Evolutionary conservation across 2,329 filamentous ascomycete species (phyloP).

Genomic region (Zasmidium cellare): DNA sequence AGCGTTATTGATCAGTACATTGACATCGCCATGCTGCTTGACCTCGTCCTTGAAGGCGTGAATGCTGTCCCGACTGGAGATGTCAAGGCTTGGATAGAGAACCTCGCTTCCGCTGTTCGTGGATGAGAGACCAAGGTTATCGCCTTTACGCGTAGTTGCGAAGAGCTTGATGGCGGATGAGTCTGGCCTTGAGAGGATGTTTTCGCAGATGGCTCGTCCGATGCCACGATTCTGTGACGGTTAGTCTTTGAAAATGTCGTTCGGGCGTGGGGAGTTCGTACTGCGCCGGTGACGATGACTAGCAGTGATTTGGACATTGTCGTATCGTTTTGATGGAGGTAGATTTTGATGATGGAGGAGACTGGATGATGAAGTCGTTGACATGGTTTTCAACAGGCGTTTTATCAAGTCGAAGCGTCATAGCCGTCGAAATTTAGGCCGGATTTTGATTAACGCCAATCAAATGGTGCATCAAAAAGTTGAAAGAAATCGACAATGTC

Average conservation of each 20-base stretch:
- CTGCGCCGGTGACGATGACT: constrained; percentile 37
- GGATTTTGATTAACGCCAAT: no score
- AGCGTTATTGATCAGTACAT: constrained; percentile 41
- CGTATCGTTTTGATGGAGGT: background rate
- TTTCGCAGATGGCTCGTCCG: constrained; percentile 36
- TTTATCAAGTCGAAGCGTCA: background rate
- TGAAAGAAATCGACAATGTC: background rate
- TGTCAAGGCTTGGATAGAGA: constrained; percentile 35
- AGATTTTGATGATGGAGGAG: no score
- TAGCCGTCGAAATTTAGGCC: background rate
- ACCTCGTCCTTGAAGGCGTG: constrained; percentile 29
- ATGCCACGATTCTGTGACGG: constrained; percentile 36
- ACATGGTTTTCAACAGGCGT: no score
- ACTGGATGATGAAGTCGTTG: no score
- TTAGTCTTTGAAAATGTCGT: constrained; percentile 1
- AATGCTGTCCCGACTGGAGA: constrained; percentile 29
- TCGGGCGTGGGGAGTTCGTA: constrained; percentile 14
- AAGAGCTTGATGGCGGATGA: constrained; percentile 30
- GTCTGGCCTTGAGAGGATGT: constrained; percentile 27
- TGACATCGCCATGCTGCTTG: constrained; percentile 26
- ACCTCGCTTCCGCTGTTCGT: constrained; percentile 19
- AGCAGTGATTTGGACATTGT: constrained; percentile 31
- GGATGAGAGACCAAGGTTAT: constrained; percentile 28
- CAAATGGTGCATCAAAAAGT: no score
- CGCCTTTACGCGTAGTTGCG: constrained; percentile 35